Percentiles rank a stretch among this genome's conserved stretches.
Conservation (phyloP, 2,329 filamentous ascomycete genomes). For the Fulvia fulva region DNA sequence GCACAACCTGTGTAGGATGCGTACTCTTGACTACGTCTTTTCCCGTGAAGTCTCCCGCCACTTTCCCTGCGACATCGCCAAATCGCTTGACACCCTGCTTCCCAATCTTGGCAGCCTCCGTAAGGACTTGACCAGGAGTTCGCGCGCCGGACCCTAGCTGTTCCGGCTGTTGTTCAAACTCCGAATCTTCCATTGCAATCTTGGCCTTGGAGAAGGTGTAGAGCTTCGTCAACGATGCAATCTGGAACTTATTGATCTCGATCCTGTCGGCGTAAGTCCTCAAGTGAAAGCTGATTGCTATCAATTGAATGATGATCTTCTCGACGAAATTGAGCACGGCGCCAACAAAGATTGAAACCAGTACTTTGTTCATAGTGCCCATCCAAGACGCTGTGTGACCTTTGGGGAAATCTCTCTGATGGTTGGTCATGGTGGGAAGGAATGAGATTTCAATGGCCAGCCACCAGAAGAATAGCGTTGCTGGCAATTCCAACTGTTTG, state of each 20-base stretch:
- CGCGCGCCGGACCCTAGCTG: conserved; percentile 56
- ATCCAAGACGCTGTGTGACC: conserved; percentile 63
- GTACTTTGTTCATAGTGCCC: conserved; percentile 73
- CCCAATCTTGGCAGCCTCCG: conserved; percentile 68
- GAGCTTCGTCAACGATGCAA: conserved; percentile 62
- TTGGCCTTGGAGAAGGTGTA: conserved; percentile 62
- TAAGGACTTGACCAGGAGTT: conserved; percentile 70
- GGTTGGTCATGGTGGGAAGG: conserved; percentile 71
- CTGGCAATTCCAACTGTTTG: conserved; percentile 76
- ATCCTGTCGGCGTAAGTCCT: conserved; percentile 89
- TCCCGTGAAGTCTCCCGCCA: conserved; percentile 90
- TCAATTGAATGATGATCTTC: conserved; percentile 92
- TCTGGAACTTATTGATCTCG: conserved; percentile 87
- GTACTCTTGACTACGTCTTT: conserved; percentile 62
- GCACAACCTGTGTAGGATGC: conserved; percentile 79
- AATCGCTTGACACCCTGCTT: conserved; percentile 73
- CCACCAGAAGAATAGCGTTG: conserved; percentile 88
- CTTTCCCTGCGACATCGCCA: conserved; percentile 76
- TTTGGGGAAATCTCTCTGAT: conserved; percentile 53
- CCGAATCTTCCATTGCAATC: conserved; percentile 68
- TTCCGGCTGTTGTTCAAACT: conserved; percentile 58
- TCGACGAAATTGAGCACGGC: conserved; percentile 77
- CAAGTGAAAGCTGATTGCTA: conserved; percentile 87
- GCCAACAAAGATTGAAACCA: conserved; percentile 78
- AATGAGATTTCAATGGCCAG: conserved; percentile 83